Evolutionary conservation across 2,329 filamentous ascomycete species (phyloP).

Genomic region (Colletotrichum paranaense): DNA sequence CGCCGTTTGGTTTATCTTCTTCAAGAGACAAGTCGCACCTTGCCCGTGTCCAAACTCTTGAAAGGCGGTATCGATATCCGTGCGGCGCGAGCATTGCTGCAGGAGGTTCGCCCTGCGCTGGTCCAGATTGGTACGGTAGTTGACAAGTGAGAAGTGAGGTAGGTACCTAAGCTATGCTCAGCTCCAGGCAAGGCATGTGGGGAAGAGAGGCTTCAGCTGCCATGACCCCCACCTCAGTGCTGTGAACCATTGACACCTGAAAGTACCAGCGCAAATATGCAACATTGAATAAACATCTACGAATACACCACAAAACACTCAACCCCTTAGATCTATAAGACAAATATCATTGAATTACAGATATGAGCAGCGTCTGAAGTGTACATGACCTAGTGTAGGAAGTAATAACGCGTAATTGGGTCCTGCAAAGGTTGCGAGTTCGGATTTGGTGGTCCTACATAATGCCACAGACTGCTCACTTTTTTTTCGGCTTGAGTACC

Average conservation of each 20-base stretch:
- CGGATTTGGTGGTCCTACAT: neutral
- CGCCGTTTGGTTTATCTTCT: neutral
- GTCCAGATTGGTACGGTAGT: neutral
- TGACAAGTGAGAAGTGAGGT: too few species aligned
- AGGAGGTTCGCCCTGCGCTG: neutral
- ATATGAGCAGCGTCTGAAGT: neutral
- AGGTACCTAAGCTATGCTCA: neutral
- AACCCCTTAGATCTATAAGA: neutral
- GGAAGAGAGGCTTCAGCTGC: neutral
- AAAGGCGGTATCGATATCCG: neutral
- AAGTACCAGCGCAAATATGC: neutral
- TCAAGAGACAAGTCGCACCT: neutral
- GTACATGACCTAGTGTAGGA: neutral
- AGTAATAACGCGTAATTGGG: neutral
- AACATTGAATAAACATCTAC: neutral
- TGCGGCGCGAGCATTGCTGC: conserved; percentile 17
- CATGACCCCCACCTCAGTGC: neutral
- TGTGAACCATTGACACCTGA: neutral
- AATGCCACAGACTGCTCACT: neutral
- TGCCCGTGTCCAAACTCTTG: neutral
- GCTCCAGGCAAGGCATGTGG: neutral
- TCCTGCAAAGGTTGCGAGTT: neutral
- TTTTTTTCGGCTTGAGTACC: neutral
- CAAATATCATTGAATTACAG: neutral
- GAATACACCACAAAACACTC: too few species aligned